phyloP scores from a whole-genome alignment of 345 rosid genomes.

The Mercurialis annua region DNA sequence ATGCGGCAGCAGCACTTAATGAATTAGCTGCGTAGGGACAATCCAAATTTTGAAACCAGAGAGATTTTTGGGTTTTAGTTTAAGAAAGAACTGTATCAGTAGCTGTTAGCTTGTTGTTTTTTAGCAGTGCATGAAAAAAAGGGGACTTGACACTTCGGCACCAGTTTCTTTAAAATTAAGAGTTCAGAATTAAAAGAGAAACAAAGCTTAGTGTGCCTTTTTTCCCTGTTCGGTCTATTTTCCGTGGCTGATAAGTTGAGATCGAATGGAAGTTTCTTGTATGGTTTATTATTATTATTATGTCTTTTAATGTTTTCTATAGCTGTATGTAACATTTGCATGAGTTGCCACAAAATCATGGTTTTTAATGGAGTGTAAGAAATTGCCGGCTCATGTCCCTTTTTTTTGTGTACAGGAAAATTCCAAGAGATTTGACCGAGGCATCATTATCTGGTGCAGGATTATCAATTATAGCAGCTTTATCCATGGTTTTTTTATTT shows the following conservation, averaged over 20 bases:
- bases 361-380: not conserved
- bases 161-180: not conserved
- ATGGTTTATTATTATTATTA: not conserved
- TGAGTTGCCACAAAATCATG: not conserved
- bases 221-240: not conserved
- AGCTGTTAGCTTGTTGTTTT: not conserved
- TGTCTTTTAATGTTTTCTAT: not conserved
- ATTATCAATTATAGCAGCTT: constrained; percentile 82
- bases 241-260: not conserved
- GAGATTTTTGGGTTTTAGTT: not conserved
- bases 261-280: not conserved
- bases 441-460: constrained; percentile 97
- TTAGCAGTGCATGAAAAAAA: not conserved
- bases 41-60: too few relatives aligned
- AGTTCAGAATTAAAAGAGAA: not conserved
- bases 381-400: not conserved
- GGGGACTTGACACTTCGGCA: not conserved
- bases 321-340: not conserved
- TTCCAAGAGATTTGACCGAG: constrained; percentile 98
- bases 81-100: not conserved
- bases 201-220: not conserved
- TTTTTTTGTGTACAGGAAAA: constrained; percentile 62
- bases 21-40: not conserved
- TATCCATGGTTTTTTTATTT: constrained; percentile 83
- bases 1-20: not conserved